Conservation (phyloP, 106 monocot species). For the Iris macrosiphon region DNA sequence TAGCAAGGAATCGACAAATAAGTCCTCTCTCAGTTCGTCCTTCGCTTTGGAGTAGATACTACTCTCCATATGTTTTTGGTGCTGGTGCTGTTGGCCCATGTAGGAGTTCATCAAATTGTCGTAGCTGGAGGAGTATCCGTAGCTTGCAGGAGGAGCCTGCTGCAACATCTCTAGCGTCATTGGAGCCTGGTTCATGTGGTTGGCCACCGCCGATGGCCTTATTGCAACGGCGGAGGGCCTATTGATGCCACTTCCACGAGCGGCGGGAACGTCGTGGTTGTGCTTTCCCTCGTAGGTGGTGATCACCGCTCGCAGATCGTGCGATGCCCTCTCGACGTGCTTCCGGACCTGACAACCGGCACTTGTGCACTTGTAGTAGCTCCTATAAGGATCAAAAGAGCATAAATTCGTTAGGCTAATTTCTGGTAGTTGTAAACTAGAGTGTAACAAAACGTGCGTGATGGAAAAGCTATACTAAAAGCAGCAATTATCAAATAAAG, state of each 20-base stretch:
- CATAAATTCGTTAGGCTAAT: background rate
- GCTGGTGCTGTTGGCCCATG: constrained; percentile 24
- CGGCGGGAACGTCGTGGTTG: constrained; percentile 63
- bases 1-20: constrained; percentile 20
- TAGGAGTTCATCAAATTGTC: constrained; percentile 10
- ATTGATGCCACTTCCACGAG: constrained; percentile 22
- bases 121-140: background rate
- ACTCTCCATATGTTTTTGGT: constrained; percentile 9
- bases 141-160: background rate
- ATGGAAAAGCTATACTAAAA: too few species aligned
- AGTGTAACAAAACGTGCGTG: too few species aligned
- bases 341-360: constrained; percentile 48
- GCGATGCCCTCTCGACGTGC: constrained; percentile 60
- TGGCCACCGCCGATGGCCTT: constrained; percentile 18
- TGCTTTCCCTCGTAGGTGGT: constrained; percentile 75
- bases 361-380: constrained; percentile 72
- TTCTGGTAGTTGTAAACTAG: too few species aligned
- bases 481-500: too few species aligned
- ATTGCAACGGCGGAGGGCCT: constrained; percentile 9
- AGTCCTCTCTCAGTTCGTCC: constrained; percentile 47
- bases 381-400: constrained; percentile 21
- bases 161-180: constrained; percentile 33
- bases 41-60: constrained; percentile 17
- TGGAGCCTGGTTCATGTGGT: constrained; percentile 12
- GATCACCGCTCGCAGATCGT: constrained; percentile 43